Conservation (phyloP, 208 protist species). For the Acanthamoeba healyi region DNA sequence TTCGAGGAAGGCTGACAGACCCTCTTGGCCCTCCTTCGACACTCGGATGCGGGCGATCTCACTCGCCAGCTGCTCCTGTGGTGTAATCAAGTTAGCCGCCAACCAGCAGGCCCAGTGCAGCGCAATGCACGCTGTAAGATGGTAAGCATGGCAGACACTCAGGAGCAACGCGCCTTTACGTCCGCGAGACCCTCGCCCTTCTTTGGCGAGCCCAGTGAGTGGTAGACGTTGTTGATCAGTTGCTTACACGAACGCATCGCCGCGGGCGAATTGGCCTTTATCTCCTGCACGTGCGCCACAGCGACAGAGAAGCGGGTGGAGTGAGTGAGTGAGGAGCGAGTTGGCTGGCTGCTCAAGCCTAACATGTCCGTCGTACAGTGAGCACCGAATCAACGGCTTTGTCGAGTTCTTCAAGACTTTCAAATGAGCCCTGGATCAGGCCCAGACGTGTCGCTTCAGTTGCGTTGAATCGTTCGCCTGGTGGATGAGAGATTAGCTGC, state of each 20-base stretch:
- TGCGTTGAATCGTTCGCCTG: slow-evolving; percentile 72
- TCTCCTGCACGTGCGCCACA: neutral
- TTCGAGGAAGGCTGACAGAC: slow-evolving; percentile 76
- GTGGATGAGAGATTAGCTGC: neutral
- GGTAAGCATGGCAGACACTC: too few species aligned
- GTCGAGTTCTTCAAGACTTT: slow-evolving; percentile 60
- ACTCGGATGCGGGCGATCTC: slow-evolving; percentile 71
- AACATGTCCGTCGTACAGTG: too few species aligned
- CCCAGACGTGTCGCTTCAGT: slow-evolving; percentile 69
- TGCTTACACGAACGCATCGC: slow-evolving; percentile 70
- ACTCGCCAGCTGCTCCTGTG: slow-evolving; percentile 60
- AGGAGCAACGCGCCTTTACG: neutral
- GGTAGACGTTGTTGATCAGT: slow-evolving; percentile 59
- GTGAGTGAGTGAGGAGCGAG: too few species aligned
- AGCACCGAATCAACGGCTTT: neutral
- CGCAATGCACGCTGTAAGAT: too few species aligned
- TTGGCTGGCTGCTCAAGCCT: too few species aligned
- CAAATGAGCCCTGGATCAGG: slow-evolving; percentile 72
- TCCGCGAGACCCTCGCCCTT: slow-evolving; percentile 12
- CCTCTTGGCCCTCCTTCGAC: slow-evolving; percentile 71
- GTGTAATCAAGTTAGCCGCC: neutral
- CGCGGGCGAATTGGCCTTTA: slow-evolving; percentile 57
- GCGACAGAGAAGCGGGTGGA: neutral
- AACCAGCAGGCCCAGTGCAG: too few species aligned
- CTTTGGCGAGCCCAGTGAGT: neutral